phyloP scores from a whole-genome alignment of 2,329 filamentous ascomycete species.

The Colletotrichum sp. region DNA sequence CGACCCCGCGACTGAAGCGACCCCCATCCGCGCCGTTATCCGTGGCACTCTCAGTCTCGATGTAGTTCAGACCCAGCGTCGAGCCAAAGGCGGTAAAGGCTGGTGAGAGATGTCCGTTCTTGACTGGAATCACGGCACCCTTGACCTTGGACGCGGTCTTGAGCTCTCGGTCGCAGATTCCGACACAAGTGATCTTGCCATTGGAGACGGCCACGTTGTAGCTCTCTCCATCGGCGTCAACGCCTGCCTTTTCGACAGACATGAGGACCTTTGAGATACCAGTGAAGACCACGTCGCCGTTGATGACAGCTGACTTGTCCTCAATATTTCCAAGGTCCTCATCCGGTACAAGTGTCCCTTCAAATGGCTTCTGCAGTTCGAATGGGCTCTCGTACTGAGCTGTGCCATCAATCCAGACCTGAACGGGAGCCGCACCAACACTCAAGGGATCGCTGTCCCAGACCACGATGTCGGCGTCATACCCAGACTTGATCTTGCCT shows the following conservation, averaged over 20 bases:
- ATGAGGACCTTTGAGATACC: slow-evolving; percentile 59
- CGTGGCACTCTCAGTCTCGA: slow-evolving; percentile 59
- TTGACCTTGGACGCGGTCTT: slow-evolving; percentile 34
- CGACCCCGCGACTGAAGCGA: slow-evolving; percentile 61
- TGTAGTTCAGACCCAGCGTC: slow-evolving; percentile 65
- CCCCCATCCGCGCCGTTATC: slow-evolving; percentile 53
- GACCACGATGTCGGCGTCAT: slow-evolving; percentile 64
- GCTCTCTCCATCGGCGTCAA: slow-evolving; percentile 32
- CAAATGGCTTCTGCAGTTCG: slow-evolving; percentile 54
- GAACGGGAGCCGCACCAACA: slow-evolving; percentile 61
- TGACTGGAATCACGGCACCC: slow-evolving; percentile 47
- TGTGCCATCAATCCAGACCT: slow-evolving; percentile 68
- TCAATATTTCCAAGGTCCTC: slow-evolving; percentile 41
- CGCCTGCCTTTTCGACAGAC: slow-evolving; percentile 35
- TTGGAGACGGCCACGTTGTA: slow-evolving; percentile 54
- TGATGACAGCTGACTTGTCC: slow-evolving; percentile 39
- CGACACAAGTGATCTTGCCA: slow-evolving; percentile 63
- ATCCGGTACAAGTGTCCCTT: slow-evolving; percentile 41
- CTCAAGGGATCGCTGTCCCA: slow-evolving; percentile 69
- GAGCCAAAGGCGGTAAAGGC: slow-evolving; percentile 66
- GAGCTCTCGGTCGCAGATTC: slow-evolving; percentile 52
- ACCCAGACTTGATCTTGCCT: slow-evolving; percentile 65
- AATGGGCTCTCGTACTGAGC: slow-evolving; percentile 61
- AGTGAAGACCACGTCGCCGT: slow-evolving; percentile 54
- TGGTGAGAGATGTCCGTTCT: slow-evolving; percentile 62